Percentiles rank a stretch among this genome's conserved stretches.
These are phyloP conservation scores for Calonectria pseudoturangicola DNA, from an alignment of 2,329 filamentous ascomycete genomes.

Conservation along the genomic window DNA sequence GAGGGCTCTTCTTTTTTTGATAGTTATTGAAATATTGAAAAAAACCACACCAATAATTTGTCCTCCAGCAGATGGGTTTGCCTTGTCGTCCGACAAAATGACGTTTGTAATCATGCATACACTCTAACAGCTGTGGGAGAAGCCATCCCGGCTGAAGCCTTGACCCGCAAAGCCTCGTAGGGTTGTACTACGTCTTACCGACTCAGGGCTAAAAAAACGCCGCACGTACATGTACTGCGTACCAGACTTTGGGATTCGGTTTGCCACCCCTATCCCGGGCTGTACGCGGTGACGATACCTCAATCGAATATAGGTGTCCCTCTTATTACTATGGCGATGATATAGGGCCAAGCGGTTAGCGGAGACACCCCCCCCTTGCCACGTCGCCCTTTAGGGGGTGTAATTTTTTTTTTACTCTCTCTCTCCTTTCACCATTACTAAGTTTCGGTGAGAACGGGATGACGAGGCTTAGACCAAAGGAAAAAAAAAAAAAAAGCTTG, in stretches of 20 bases:
- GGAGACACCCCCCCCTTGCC: slow-evolving; percentile 35
- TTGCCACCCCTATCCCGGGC: slow-evolving; percentile 27
- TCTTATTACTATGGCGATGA: slow-evolving; percentile 29
- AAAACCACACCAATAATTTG: slow-evolving; percentile 16
- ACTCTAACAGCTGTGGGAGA: not conserved
- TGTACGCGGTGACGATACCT: slow-evolving; percentile 33
- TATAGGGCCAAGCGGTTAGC: slow-evolving; percentile 32
- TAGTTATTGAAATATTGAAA: slow-evolving; percentile 32
- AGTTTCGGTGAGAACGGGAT: slow-evolving; percentile 25
- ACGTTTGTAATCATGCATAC: slow-evolving; percentile 4
- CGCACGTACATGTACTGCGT: not conserved
- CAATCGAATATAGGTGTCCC: slow-evolving; percentile 35
- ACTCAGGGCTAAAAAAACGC: slow-evolving; percentile 25
- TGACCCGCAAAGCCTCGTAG: slow-evolving; percentile 18
- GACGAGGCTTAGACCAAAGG: slow-evolving; percentile 15
- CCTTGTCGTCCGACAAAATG: not conserved
- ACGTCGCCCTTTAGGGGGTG: slow-evolving; percentile 33
- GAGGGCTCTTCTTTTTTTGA: slow-evolving; percentile 27
- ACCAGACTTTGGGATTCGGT: slow-evolving; percentile 21
- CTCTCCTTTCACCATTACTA: not conserved
- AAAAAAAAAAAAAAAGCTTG: not conserved
- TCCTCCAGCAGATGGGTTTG: not conserved
- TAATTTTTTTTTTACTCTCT: not conserved
- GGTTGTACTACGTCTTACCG: slow-evolving; percentile 17
- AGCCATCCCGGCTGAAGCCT: not conserved